Evolutionary conservation across 2,329 filamentous ascomycete genomes (phyloP), one percentile per base, ranked within the genome.

Genomic region (Epichloe aotearoae): DNA sequence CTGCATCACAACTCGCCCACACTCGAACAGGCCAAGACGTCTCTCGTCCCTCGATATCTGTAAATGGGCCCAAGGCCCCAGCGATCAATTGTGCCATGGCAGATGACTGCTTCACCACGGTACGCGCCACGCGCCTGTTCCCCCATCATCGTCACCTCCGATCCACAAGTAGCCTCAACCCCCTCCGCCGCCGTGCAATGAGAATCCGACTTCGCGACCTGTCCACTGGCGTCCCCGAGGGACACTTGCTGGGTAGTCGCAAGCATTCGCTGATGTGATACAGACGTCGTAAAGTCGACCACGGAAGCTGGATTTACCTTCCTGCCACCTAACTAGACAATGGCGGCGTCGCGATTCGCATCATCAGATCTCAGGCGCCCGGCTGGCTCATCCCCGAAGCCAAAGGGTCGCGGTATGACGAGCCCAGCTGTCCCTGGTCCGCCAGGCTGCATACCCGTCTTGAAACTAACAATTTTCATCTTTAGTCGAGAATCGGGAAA

Each of bases 401-500:
- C 75, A 30, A 80, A 79, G 62, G 71, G 70, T 58, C 73, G 75
- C 66, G 75, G 75, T 76, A 65, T 58, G 73, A 68, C 40, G 20
- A 52, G 23, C n/a, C 40, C 26, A 17, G n/a, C 37, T 7, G 15
- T n/a, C 14, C 14, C 30, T 37, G n/a, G 5, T 36, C 3, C 10
- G 10, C 3, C 14, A 19, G 10, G 15, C 7, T 14, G 26, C 4
- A 19, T 2, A 1, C 1, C 19, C 4, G n/a, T 50, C 56, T 53
- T 50, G 46, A 43, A 40, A 39, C 47, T 56, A 38, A 52, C 48
- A 17, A 40, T 6, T n/a, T 4, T 2, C 12, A 30, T 26, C 30
- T 10, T 17, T 20, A 42, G 52, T 57, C 85, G 84, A 87, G 70
- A 86, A 86, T 66, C 94, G 91, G 70, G 89, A 94, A 65, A 95